These are phyloP conservation scores for Forsythia suspensa DNA, from an alignment of 257 asterid species.

Conservation along the genomic window DNA sequence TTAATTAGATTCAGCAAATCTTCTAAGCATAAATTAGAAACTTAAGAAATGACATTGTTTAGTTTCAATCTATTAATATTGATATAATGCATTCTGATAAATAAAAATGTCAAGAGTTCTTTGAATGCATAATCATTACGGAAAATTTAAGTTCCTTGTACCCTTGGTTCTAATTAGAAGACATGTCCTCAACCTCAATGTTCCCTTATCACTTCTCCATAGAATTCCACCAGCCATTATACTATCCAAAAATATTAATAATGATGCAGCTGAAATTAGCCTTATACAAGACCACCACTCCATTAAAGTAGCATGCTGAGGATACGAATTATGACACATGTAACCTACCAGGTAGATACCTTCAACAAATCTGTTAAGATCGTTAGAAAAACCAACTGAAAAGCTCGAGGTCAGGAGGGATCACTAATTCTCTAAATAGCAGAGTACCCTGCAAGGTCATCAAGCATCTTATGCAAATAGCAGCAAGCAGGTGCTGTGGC, in stretches of 20 bases:
- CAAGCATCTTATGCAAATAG: background rate
- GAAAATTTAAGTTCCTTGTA: background rate
- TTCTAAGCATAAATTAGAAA: background rate
- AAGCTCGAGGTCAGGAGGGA: background rate
- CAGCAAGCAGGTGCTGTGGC: background rate
- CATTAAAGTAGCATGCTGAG: background rate
- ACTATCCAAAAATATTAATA: background rate
- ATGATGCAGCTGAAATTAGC: background rate
- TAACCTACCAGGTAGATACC: background rate
- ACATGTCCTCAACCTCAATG: background rate
- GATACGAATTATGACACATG: background rate
- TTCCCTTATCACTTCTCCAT: background rate
- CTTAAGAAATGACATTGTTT: background rate
- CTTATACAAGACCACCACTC: background rate
- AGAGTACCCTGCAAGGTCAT: background rate
- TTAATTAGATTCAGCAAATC: constrained; percentile 11
- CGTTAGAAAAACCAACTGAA: background rate
- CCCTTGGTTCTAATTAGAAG: background rate
- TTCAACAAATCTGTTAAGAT: too few relatives aligned
- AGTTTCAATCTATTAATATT: constrained; percentile 9
- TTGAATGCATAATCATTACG: background rate
- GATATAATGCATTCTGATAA: background rate
- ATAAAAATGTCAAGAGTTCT: background rate
- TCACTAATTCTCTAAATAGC: background rate
- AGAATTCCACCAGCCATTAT: background rate